Percentiles rank a stretch among this genome's conserved stretches.
phyloP scores from a whole-genome alignment of 495 filamentous ascomycete species.

The Tuber borchii region DNA sequence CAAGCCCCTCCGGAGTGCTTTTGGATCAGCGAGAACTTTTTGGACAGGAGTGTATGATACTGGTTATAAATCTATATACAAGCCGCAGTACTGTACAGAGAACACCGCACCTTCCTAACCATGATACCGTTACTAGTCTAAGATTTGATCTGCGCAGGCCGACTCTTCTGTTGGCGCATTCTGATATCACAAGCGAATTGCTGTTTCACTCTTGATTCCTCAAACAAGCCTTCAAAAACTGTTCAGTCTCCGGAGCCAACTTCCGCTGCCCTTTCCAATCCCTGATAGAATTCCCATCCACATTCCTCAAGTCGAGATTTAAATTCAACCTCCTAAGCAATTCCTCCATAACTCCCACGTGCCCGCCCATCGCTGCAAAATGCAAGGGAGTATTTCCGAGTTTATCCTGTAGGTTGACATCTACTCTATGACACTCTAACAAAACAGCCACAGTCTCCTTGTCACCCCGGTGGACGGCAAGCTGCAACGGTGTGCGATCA shows the following conservation, averaged over 20 bases:
- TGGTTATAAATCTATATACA: background rate
- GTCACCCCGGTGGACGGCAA: background rate
- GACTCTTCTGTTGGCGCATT: background rate
- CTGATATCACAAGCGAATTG: background rate
- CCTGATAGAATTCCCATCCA: background rate
- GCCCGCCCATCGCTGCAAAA: background rate
- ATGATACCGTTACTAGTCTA: background rate
- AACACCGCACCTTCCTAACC: background rate
- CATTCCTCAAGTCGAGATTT: background rate
- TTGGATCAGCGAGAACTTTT: too few species aligned
- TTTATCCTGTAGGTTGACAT: background rate
- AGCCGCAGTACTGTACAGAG: background rate
- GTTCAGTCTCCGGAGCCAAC: background rate
- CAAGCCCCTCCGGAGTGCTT: too few species aligned
- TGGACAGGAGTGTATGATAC: too few species aligned
- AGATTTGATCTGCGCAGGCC: background rate
- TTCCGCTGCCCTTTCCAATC: background rate
- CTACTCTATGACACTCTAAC: background rate
- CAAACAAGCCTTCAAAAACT: background rate
- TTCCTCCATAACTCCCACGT: background rate
- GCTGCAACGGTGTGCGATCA: background rate
- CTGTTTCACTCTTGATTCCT: background rate
- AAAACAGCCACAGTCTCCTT: background rate
- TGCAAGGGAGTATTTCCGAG: background rate
- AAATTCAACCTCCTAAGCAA: background rate